phyloP scores from a whole-genome alignment of 2,329 filamentous ascomycete species.

The Exophiala viscosa region DNA sequence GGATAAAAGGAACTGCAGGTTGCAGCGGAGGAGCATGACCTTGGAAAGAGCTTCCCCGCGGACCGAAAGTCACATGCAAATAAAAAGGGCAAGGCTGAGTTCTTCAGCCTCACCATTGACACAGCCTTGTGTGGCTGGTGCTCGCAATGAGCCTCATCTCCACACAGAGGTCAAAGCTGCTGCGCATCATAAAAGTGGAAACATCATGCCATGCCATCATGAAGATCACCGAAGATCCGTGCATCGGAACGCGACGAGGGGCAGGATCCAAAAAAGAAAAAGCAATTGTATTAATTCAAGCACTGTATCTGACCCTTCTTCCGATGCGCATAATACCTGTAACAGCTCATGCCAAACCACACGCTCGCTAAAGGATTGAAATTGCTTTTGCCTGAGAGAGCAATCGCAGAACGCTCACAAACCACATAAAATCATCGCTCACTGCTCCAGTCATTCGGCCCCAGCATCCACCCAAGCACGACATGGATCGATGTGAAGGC shows the following conservation, averaged over 20 bases:
- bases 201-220: neutral
- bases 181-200: conserved; percentile 17
- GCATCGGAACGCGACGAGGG: neutral
- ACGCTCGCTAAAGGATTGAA: conserved; percentile 26
- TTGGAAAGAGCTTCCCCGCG: neutral
- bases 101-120: neutral
- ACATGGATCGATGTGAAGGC: conserved; percentile 14
- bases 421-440: conserved; percentile 23
- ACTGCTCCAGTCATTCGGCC: conserved; percentile 15
- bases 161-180: neutral
- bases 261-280: neutral
- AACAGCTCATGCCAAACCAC: conserved; percentile 9
- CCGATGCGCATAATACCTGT: conserved; percentile 8
- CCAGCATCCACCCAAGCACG: conserved; percentile 4
- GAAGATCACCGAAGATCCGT: neutral
- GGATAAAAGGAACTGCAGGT: neutral
- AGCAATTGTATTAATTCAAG: conserved; percentile 10
- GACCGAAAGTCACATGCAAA: neutral
- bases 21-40: too few relatives aligned
- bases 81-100: neutral
- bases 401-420: conserved; percentile 15
- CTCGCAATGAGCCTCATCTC: neutral
- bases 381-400: conserved; percentile 13
- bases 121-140: conserved; percentile 3
- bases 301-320: conserved; percentile 9